Evolutionary conservation across 768 basidiomycete genomes (phyloP).

Genomic region (Kwoniella pini): DNA sequence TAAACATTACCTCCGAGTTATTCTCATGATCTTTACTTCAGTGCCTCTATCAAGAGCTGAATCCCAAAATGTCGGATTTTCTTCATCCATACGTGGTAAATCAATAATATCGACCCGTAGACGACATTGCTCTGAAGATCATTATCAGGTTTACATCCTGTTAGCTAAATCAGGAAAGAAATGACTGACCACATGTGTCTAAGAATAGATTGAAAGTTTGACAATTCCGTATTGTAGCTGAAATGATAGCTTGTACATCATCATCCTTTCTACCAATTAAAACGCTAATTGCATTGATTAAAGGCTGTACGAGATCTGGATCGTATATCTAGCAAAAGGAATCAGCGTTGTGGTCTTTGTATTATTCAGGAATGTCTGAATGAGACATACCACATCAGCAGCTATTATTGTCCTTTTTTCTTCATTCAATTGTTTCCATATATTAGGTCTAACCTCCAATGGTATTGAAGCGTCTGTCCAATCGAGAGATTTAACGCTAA

Average conservation of each 20-base stretch:
- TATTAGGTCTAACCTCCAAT: slow-evolving; percentile 13
- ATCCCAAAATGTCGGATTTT: slow-evolving; percentile 41
- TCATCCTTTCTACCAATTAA: slow-evolving; percentile 21
- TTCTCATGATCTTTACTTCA: slow-evolving; percentile 36
- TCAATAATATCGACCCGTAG: slow-evolving; percentile 17
- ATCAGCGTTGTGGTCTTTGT: background rate
- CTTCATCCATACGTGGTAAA: slow-evolving; percentile 13
- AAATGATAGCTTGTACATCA: slow-evolving; percentile 31
- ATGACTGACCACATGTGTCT: slow-evolving; percentile 34
- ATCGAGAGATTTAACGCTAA: slow-evolving; percentile 27
- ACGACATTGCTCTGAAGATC: slow-evolving; percentile 9
- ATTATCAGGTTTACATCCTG: background rate
- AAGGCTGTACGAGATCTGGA: slow-evolving; percentile 45
- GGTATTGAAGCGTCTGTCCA: slow-evolving; percentile 37
- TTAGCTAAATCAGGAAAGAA: background rate
- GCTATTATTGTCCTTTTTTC: slow-evolving; percentile 38
- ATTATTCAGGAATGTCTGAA: background rate
- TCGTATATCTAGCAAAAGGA: slow-evolving; percentile 49
- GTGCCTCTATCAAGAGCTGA: slow-evolving; percentile 34
- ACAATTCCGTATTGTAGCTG: slow-evolving; percentile 50
- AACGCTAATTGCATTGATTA: slow-evolving; percentile 34
- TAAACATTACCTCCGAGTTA: slow-evolving; percentile 1
- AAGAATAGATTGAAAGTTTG: slow-evolving; percentile 39
- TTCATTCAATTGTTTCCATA: slow-evolving; percentile 20
- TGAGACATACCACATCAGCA: slow-evolving; percentile 48